These are phyloP conservation scores for Blastomyces silverae DNA, from an alignment of 2,329 filamentous ascomycete species.

Conservation along the genomic window DNA sequence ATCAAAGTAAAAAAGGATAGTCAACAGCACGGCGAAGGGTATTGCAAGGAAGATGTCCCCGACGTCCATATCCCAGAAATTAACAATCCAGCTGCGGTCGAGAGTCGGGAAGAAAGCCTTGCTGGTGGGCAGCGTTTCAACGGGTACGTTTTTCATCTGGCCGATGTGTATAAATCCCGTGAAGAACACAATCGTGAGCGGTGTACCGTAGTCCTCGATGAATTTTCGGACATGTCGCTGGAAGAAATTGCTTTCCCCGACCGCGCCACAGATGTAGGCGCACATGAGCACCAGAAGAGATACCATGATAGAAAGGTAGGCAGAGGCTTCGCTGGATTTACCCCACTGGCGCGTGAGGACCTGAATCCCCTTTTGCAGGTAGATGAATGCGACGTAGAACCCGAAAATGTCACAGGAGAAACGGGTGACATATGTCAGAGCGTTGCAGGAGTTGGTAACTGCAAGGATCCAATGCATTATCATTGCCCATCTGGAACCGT, in stretches of 20 bases:
- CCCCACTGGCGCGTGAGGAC: constrained; percentile 69
- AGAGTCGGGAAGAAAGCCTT: constrained; percentile 72
- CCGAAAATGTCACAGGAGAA: constrained; percentile 93
- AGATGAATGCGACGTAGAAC: constrained; percentile 89
- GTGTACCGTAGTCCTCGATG: constrained; percentile 83
- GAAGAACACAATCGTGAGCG: constrained; percentile 77
- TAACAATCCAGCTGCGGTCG: constrained; percentile 67
- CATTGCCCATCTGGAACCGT: constrained; percentile 60
- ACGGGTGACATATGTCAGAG: constrained; percentile 77
- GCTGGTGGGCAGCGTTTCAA: constrained; percentile 67
- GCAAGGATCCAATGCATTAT: constrained; percentile 80
- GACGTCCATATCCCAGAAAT: constrained; percentile 70
- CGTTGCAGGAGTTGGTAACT: constrained; percentile 79
- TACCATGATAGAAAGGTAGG: constrained; percentile 70
- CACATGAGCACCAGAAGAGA: constrained; percentile 70
- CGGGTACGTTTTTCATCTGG: constrained; percentile 63
- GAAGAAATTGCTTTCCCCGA: constrained; percentile 67
- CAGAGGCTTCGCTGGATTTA: constrained; percentile 52
- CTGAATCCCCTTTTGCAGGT: constrained; percentile 84
- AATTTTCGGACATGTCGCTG: constrained; percentile 70
- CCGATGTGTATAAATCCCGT: constrained; percentile 84
- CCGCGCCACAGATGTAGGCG: constrained; percentile 64
- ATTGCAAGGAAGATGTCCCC: constrained; percentile 73
- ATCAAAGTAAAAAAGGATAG: constrained; percentile 82
- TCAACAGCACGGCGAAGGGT: constrained; percentile 78